These are phyloP conservation scores for Globisporangium cederbergense DNA, from an alignment of 352 stramenopile species.

Conservation along the genomic window DNA sequence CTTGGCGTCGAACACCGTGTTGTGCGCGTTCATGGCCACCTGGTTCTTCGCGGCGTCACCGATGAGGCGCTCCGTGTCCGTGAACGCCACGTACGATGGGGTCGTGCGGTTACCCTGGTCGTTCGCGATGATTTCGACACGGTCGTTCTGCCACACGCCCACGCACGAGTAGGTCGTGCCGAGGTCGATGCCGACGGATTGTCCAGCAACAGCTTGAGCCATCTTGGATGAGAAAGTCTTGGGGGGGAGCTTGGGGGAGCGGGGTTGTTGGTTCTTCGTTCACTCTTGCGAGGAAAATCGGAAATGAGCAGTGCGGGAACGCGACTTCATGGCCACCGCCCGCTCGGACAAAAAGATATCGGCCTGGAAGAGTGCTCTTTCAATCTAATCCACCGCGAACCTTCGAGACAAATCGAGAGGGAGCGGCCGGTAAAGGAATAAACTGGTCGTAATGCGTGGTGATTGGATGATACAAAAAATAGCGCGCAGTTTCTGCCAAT, in stretches of 20 bases:
- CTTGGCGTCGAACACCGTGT: constrained; percentile 97
- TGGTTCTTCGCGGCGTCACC: constrained; percentile 94
- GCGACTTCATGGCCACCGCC: background rate
- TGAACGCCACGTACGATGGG: constrained; percentile 96
- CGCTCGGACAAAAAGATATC: constrained; percentile 9
- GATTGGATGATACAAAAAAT: constrained; percentile 1
- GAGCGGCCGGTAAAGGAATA: background rate
- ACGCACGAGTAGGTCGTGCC: constrained; percentile 98
- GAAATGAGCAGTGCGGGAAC: constrained; percentile 11
- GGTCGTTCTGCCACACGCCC: constrained; percentile 97
- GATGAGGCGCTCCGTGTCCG: constrained; percentile 92
- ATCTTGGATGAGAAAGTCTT: constrained; percentile 22
- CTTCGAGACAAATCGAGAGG: constrained; percentile 14
- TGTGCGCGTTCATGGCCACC: constrained; percentile 91
- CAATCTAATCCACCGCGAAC: background rate
- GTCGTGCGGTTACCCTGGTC: constrained; percentile 95
- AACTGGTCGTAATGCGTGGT: constrained; percentile 12
- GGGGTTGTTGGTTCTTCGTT: constrained; percentile 18
- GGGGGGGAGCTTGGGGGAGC: constrained; percentile 5
- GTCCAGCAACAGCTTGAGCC: constrained; percentile 25
- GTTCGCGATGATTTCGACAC: constrained; percentile 95
- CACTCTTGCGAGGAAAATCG: constrained; percentile 22
- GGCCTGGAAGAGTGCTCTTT: background rate
- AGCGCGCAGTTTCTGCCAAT: constrained; percentile 10
- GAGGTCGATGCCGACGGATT: constrained; percentile 94